Evolutionary conservation across 768 basidiomycete species (phyloP).

Genomic region (Fomitopsis pulvina): DNA sequence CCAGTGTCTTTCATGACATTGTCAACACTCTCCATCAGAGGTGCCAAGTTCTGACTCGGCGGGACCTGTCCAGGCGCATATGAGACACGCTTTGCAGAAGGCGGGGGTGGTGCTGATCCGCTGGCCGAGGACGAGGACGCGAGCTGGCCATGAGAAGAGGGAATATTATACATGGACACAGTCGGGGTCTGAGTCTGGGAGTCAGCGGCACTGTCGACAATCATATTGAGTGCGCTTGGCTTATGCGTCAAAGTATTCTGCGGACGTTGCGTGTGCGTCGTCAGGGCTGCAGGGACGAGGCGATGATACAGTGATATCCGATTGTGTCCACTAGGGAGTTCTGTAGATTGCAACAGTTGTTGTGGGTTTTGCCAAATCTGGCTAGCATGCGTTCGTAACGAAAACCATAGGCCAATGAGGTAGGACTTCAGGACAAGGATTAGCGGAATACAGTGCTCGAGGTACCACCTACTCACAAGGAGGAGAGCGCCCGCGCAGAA

Average conservation of each 20-base stretch:
- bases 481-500: constrained; percentile 87
- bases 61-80: constrained; percentile 36
- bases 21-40: constrained; percentile 74
- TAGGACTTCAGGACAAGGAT: constrained; percentile 62
- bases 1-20: constrained; percentile 61
- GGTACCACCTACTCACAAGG: constrained; percentile 62
- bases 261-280: constrained; percentile 8
- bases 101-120: constrained; percentile 8
- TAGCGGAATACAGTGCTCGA: constrained; percentile 1
- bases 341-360: constrained; percentile 63
- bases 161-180: constrained; percentile 5
- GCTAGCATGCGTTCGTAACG: constrained; percentile 92
- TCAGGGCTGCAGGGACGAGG: constrained; percentile 28
- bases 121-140: constrained; percentile 25
- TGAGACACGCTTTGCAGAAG: constrained; percentile 34
- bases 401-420: constrained; percentile 96
- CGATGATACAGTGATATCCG: constrained; percentile 66
- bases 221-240: constrained; percentile 33
- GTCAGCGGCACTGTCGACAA: constrained; percentile 22
- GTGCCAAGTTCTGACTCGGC: constrained; percentile 38
- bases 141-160: background rate
- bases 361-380: constrained; percentile 99
- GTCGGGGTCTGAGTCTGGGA: constrained; percentile 35
- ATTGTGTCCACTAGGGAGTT: constrained; percentile 36
- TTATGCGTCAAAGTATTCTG: constrained; percentile 34